A percentile compares a stretch with the other conserved stretches of the same genome.
These are phyloP conservation scores for Stemphylium vesicarium DNA, from an alignment of 2,329 filamentous ascomycete genomes.

Conservation along the genomic window DNA sequence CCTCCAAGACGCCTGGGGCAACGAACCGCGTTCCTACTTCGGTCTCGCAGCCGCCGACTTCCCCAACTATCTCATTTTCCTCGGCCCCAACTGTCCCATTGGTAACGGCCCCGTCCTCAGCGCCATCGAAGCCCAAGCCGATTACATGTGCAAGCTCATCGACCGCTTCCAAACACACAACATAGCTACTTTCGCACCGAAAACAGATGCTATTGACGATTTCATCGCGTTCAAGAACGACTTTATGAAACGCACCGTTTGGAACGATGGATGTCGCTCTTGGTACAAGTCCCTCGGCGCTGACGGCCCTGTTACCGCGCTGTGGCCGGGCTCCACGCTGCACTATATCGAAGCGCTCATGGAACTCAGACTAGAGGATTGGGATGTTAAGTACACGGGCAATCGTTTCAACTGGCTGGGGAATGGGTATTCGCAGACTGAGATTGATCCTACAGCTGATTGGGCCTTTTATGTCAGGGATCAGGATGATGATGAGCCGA, in stretches of 20 bases:
- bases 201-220: constrained; percentile 55
- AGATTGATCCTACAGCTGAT: constrained; percentile 45
- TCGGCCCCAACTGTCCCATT: constrained; percentile 52
- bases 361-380: constrained; percentile 57
- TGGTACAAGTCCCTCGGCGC: constrained; percentile 50
- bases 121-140: constrained; percentile 55
- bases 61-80: constrained; percentile 55
- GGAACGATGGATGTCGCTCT: constrained; percentile 53
- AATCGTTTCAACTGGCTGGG: constrained; percentile 49
- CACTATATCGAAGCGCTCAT: constrained; percentile 59
- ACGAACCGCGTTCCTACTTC: constrained; percentile 52
- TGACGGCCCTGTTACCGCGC: constrained; percentile 47
- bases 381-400: constrained; percentile 50
- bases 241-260: constrained; percentile 57
- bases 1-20: constrained; percentile 55
- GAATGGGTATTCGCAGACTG: constrained; percentile 46
- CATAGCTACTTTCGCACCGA: constrained; percentile 54
- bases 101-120: constrained; percentile 52
- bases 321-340: constrained; percentile 57
- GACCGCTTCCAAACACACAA: constrained; percentile 58
- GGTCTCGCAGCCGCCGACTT: constrained; percentile 55
- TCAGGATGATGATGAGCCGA: constrained; percentile 41
- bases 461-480: constrained; percentile 48
- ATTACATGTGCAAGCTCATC: constrained; percentile 59
- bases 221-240: constrained; percentile 57